Base-by-base conservation (phyloP, 768 basidiomycete genomes). In the Russula virescens region DNA sequence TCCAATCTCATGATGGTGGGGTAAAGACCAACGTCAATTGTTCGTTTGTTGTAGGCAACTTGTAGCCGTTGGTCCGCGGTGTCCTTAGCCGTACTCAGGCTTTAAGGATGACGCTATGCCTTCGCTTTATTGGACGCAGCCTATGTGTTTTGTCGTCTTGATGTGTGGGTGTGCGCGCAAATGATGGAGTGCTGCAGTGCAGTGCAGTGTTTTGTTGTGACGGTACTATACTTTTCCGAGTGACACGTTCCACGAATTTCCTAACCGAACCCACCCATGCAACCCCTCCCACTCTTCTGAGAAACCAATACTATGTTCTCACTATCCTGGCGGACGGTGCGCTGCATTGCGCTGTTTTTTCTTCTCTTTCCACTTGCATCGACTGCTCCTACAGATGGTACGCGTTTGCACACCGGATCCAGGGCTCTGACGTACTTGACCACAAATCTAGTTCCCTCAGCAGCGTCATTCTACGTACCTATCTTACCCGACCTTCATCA, bases 401-500 rank as follows among this genome's bases (percentile, higher is more conserved):
- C 34, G 55, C 8, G 38, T 55, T n/a, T 25, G 34, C 21, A 50
- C 52, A 13, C 14, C 16, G 8, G 19, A 34, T 23, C 7, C 31
- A 50, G 34, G 21, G 18, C 3, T 40, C 55, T 49, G 58, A 60
- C 55, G 19, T 49, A 14, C 38, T 40, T 25, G 3, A 3, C 45
- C 45, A 14, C 23, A 55, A 46, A 55, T 56, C n/a, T 61, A 91
- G 89, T 83, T 47, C 88, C 89, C 23, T 83, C 90, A 13, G 90
- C 92, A 11, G 85, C 91, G 0, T 89, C 88, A 0, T 94, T 93
- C 75, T 94, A 90, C 68, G 88, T 94, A 47, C 80, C 83, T 2
- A 80, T 74, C 28, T 79, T 96, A 53, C 94, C 94, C 21, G 86
- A 83, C 65, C 78, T 95, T 25, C 83, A 86, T 66, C 86, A 89